Percentiles rank a stretch among this genome's conserved stretches.
Evolutionary conservation across 208 protist genomes (phyloP).

Genomic region (Crithidia bombi): DNA sequence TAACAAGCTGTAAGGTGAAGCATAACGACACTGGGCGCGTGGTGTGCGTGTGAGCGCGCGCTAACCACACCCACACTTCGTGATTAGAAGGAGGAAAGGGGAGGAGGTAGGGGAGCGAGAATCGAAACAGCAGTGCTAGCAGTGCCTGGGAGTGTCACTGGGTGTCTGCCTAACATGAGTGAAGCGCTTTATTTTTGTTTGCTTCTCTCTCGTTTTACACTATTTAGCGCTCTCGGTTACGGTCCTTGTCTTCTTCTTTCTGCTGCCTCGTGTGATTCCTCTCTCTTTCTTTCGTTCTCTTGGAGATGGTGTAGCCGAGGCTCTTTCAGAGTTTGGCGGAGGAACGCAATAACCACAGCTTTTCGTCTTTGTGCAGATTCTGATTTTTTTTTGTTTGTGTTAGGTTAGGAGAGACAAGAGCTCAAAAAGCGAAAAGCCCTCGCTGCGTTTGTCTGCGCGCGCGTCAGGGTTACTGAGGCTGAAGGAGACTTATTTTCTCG

Average conservation of each 20-base stretch:
- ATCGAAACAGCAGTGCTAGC: not conserved
- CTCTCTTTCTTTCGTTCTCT: not conserved
- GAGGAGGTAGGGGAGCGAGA: not conserved
- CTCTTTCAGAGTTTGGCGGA: not conserved
- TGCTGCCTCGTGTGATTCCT: not conserved
- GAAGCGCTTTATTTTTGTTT: too few relatives aligned
- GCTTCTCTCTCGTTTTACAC: too few relatives aligned
- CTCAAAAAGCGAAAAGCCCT: not conserved
- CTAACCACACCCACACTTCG: too few relatives aligned
- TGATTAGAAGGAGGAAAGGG: too few relatives aligned
- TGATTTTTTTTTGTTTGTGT: not conserved
- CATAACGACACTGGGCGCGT: not conserved
- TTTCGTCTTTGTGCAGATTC: not conserved
- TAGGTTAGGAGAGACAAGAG: not conserved
- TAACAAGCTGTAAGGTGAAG: conserved; percentile 58
- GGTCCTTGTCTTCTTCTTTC: not conserved
- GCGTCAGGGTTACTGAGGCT: too few relatives aligned
- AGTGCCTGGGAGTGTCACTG: too few relatives aligned
- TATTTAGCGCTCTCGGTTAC: not conserved
- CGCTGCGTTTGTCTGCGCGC: too few relatives aligned
- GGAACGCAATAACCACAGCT: not conserved
- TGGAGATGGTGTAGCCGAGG: not conserved
- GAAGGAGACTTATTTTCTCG: too few relatives aligned
- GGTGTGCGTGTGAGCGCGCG: too few relatives aligned
- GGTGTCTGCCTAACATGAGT: too few relatives aligned